Evolutionary conservation across 495 filamentous ascomycete genomes (phyloP).

Genomic region (Tuber melanosporum): DNA sequence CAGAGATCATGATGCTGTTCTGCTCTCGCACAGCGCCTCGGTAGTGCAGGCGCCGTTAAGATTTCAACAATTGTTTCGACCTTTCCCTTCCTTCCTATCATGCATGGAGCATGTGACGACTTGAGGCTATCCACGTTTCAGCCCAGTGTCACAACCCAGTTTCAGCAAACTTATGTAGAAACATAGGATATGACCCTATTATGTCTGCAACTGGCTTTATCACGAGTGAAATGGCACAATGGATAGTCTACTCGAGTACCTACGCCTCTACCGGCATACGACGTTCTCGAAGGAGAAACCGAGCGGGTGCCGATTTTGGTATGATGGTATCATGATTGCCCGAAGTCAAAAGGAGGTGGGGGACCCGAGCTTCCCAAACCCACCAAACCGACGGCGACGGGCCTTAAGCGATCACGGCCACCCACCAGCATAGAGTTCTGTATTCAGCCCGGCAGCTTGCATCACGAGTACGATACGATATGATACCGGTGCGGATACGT

Average conservation of each 20-base stretch:
- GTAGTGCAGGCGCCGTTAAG: background rate
- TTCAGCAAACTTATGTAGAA: conserved; percentile 27
- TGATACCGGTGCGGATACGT: too few species aligned
- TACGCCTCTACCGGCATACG: too few species aligned
- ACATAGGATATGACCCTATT: conserved; percentile 7
- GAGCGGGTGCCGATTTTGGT: background rate
- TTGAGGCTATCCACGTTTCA: conserved; percentile 26
- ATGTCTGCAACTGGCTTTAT: background rate
- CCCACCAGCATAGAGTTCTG: background rate
- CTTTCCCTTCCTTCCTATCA: background rate
- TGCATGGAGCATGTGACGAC: background rate
- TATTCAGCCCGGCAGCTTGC: background rate
- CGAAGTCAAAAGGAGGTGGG: background rate
- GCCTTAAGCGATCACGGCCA: background rate
- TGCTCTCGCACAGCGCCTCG: background rate
- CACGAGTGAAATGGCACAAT: background rate
- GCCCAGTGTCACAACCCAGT: conserved; percentile 25
- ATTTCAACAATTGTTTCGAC: background rate
- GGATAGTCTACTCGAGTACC: too few species aligned
- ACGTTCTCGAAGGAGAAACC: background rate
- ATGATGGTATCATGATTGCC: background rate
- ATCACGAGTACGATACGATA: background rate
- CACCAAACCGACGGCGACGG: background rate
- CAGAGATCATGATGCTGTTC: background rate
- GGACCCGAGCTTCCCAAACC: background rate